These are phyloP conservation scores for Chlamydomonas incerta DNA, from an alignment of 139 green algal genomes.

Conservation along the genomic window DNA sequence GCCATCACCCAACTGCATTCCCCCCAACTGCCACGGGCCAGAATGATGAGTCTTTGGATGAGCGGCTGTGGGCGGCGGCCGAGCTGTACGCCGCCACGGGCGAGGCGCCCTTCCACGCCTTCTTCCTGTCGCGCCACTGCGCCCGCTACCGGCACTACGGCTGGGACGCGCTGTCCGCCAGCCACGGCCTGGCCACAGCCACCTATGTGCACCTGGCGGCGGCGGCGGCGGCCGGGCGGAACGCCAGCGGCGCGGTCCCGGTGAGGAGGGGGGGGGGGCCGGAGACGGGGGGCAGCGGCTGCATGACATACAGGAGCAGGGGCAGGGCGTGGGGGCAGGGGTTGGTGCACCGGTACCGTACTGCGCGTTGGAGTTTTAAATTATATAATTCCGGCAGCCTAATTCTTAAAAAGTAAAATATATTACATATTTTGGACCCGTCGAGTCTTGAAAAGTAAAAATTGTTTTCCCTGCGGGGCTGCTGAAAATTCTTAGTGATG, in stretches of 20 bases:
- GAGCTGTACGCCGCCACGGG: constrained; percentile 46
- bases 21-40: background rate
- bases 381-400: background rate
- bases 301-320: background rate
- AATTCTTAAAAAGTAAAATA: too few species aligned
- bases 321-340: too few species aligned
- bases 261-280: background rate
- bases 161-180: constrained; percentile 37
- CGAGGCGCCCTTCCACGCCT: constrained; percentile 21
- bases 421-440: too few species aligned
- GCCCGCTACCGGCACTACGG: constrained; percentile 20
- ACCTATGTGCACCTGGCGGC: constrained; percentile 30
- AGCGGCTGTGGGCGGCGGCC: constrained; percentile 37
- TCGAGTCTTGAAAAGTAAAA: too few species aligned
- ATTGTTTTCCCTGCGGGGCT: too few species aligned
- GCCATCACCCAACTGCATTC: too few species aligned
- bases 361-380: too few species aligned
- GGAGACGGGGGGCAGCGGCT: too few species aligned
- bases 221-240: background rate
- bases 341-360: too few species aligned
- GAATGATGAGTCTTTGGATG: constrained; percentile 36
- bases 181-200: constrained; percentile 36
- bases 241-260: background rate
- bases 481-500: too few species aligned
- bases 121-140: constrained; percentile 23